Evolutionary conservation across 331 rosid species (phyloP), one percentile per base, ranked within the genome.

Genomic region (Cydonia oblonga): DNA sequence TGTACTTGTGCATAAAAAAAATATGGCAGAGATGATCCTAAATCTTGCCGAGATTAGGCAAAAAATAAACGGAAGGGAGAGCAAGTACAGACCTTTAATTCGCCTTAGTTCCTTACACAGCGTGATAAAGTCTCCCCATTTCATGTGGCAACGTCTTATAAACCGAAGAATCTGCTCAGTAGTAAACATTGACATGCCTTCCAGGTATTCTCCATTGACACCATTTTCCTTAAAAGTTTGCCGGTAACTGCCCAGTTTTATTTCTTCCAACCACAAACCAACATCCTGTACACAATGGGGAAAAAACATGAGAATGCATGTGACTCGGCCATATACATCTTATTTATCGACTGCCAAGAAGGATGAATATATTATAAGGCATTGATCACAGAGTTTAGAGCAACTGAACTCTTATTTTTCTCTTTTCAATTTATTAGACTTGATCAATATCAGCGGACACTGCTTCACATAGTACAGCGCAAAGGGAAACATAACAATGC

Each of bases 151-250:
- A 64, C 96, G 95, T 86, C 98, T 86, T 70, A 91, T 93, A 79
- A 93, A 93, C 54, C 98, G 97, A 75, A 93, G 98, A 80, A 93
- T 93, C 80, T 95, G 99, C 63, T 95, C 99, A 18, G 97, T 95
- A 1, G 99, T 95, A 83, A 95, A 95, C 99, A 95, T 91, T 66
- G 97, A 95, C 97, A 95, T 91, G 75, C 99, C 96, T 87, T 95
- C 99, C 68, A 91, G 85, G 83, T 95, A 95, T 84, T 95, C 98
- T 73, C 97, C 98, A 81, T 95, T 95, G 70, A 95, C 93, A 76
- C 97, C 97, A 58, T 95, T 88, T 83, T 95, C 98, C 86, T 87
- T 88, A 76, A 95, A 95, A 42, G 83, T 92, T 78, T 86, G 96
- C 59, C 97, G 86, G 79, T 93, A 95, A 68, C 89, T 76, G 76